Percentiles rank a stretch among this genome's conserved stretches.
Evolutionary conservation across 108 stramenopile genomes (phyloP).

Genomic region (Pseudonitzschia multiseries): DNA sequence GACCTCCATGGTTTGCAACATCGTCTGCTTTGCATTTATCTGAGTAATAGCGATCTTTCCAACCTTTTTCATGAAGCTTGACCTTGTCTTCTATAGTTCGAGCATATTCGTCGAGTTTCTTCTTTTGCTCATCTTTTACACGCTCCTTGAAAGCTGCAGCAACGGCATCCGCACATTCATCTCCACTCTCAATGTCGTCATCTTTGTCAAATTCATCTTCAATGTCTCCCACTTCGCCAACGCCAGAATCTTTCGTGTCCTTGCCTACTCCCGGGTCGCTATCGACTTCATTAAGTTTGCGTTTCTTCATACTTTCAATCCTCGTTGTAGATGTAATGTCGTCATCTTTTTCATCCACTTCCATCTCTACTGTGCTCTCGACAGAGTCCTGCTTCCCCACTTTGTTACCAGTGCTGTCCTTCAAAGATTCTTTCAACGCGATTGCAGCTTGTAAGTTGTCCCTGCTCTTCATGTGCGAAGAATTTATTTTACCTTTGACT

Average conservation of each 20-base stretch:
- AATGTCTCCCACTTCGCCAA: constrained; percentile 40
- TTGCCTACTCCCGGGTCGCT: background rate
- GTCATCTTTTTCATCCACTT: constrained; percentile 35
- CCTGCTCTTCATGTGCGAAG: constrained; percentile 38
- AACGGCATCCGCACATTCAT: constrained; percentile 49
- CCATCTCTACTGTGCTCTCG: constrained; percentile 14
- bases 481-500: constrained; percentile 52
- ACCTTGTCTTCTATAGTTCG: constrained; percentile 90
- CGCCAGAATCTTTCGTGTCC: constrained; percentile 10
- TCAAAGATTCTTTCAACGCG: constrained; percentile 57
- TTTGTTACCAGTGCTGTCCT: constrained; percentile 11
- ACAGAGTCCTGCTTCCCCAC: constrained; percentile 8
- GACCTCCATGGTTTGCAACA: constrained; percentile 84
- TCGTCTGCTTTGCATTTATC: constrained; percentile 97
- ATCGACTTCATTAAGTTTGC: constrained; percentile 31
- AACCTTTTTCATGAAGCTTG: constrained; percentile 90
- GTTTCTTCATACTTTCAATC: constrained; percentile 28
- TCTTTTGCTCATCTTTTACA: constrained; percentile 63
- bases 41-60: constrained; percentile 96
- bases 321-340: constrained; percentile 20
- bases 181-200: constrained; percentile 50
- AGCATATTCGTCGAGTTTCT: constrained; percentile 80
- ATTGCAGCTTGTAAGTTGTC: constrained; percentile 70
- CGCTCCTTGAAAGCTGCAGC: constrained; percentile 74
- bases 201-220: constrained; percentile 53